These are phyloP conservation scores for Lipomyces japonicus DNA, from an alignment of 805 yeast species.

Conservation along the genomic window DNA sequence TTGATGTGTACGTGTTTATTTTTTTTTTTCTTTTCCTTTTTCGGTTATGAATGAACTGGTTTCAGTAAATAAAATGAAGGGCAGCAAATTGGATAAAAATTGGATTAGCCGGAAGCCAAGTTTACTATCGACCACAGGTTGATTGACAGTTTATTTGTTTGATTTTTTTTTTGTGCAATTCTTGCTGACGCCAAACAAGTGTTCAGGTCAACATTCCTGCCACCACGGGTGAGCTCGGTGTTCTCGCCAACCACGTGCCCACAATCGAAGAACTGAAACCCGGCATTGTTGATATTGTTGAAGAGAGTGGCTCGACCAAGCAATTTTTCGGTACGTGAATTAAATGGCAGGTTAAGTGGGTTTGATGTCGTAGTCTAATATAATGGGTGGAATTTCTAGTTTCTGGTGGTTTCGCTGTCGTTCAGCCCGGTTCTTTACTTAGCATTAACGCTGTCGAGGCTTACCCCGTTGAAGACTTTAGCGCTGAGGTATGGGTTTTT, in stretches of 20 bases:
- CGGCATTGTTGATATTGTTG: constrained; percentile 89
- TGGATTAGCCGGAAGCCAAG: too few relatives aligned
- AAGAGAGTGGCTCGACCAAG: constrained; percentile 64
- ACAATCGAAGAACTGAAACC: constrained; percentile 93
- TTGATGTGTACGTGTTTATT: constrained; percentile 39
- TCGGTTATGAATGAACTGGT: too few relatives aligned
- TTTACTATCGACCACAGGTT: too few relatives aligned
- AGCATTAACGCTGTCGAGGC: constrained; percentile 95
- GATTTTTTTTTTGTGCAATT: too few relatives aligned
- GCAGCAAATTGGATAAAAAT: too few relatives aligned
- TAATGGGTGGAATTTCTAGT: constrained; percentile 39
- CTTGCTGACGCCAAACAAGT: too few relatives aligned
- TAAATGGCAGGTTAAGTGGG: neutral
- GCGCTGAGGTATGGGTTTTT: constrained; percentile 45
- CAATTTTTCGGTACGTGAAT: constrained; percentile 56
- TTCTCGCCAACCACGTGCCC: constrained; percentile 96
- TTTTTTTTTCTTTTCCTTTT: too few relatives aligned
- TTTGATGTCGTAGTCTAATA: neutral
- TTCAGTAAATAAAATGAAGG: too few relatives aligned
- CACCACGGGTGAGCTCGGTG: constrained; percentile 92
- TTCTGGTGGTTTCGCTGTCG: constrained; percentile 94
- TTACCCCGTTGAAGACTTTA: constrained; percentile 82
- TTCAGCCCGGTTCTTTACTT: constrained; percentile 88
- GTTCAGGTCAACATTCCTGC: constrained; percentile 94
- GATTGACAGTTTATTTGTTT: too few relatives aligned